Base-by-base conservation (phyloP, 257 asterid species). In the Penstemon davidsonii region DNA sequence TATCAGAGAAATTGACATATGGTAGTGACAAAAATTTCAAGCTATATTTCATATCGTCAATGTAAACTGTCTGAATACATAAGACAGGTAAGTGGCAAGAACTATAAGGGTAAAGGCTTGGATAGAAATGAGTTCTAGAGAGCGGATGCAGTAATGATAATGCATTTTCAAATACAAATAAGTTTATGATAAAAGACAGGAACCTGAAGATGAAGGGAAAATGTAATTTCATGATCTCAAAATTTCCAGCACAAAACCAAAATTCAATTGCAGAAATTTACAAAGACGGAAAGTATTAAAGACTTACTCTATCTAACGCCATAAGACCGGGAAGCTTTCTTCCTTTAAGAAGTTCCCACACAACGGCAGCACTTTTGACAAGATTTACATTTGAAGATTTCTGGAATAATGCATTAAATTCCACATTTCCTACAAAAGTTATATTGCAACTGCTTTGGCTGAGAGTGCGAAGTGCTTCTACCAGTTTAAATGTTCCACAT, bases 271-370 rank as follows among this genome's bases (percentile, higher is more conserved):
- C 37, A 40, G 64, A 62, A 64, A 70, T 55, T 59, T 64, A 68
- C 33, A 49, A 60, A 73, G n/a, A 51, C 39, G 25, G 33, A 25
- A 56, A 73, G 68, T 49, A 66, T 43, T 5, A 67, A 47, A 75
- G 43, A 62, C 91, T 50, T 85, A 93, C 97, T 75, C 88, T 88
- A 76, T 93, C 96, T 62, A 90, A 76, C 70, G 97, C 96, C 96
- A 88, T 73, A 52, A 93, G 85, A 75, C 97, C 99, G 0, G 96
- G 97, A 84, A 93, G 97, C 63, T 77, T 85, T 81, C 95, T 81
- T 77, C 95, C 95, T 82, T 87, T 85, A 65, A 93, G 96, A 90
- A 79, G 85, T 77, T 85, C 90, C 97, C 97, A 93, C 47, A 83
- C 85, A 77, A 84, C 85, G 5, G 88, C 84, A 72, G 87, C 96